Base-by-base conservation (phyloP, 2,329 filamentous ascomycete genomes). In the Aspergillus jensenii region DNA sequence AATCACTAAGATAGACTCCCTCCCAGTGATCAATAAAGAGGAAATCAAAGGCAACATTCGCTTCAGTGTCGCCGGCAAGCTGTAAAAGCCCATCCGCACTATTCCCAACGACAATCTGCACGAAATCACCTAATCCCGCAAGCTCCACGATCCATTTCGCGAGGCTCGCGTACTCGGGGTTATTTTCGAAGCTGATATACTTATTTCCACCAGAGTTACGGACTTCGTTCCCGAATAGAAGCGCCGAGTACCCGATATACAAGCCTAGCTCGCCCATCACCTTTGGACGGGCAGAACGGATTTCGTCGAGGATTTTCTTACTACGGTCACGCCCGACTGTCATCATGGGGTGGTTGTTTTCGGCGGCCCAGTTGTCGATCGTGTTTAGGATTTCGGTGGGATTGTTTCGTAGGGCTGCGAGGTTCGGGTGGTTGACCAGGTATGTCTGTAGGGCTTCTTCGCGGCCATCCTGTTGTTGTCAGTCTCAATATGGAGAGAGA, bases 1-100 rank as follows among this genome's bases (percentile, higher is more conserved):
- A 75, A 66, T 93, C 90, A 0, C 83, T 81, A 1, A 83, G 84
- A 71, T 93, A 93, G 0, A 85, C 81, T 1, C 87, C 85, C 73
- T 92, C 91, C 75, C 87, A 87, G 71, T 93, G 90, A 68, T 93
- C 90, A 17, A 93, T 75, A 71, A 93, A 93, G 71, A 91, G 78
- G 55, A 92, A 72, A 65, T 90, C 88, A 59, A 90, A 67, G 3
- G 21, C 8, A 67, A 48, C 11, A 44, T 65, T 0, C 83, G 82
- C 7, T 78, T 68, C 1, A 74, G 64, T 64, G 85, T 78, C 3
- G 93, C n/a, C 7, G 14, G 40, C 40, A 43, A 43, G 5, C 7
- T 43, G 14, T n/a, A 43, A 5, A 21, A 43, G 40, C 6, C 6
- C 5, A n/a, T 81, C 80, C 59, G 86, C 82, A 63, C 87, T 87